Base-by-base conservation (phyloP, 768 basidiomycete genomes). In the Asterophora parasitica region DNA sequence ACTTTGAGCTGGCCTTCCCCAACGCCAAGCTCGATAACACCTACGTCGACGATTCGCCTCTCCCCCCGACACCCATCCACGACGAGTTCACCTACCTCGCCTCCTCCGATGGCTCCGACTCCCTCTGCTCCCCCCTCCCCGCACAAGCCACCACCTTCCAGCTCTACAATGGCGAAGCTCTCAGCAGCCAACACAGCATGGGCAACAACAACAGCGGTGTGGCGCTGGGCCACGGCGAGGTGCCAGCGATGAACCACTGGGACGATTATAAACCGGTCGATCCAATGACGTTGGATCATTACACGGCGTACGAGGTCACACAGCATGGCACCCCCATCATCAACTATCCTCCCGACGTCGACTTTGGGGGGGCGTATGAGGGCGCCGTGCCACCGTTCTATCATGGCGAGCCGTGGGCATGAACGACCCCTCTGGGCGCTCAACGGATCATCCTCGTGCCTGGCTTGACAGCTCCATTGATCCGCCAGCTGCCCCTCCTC, bases 91-190 rank as follows among this genome's bases (percentile, higher is more conserved):
- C 56, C 15, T 58, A 62, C 35, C 46, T 57, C 50, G 58, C 47
- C 43, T 57, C 57, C n/a, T 56, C 52, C 1, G 58, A 61, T 15
- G 57, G 52, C 49, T 60, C 60, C 4, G 62, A 65, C 36, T 54
- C 60, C 6, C 60, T 65, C 39, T 57, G 64, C 16, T 71, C 69
- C 9, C 67, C 71, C 13, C 53, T 69, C 5, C 44, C 60, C 4
- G 33, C 42, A 9, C 27, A 49, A 2, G 17, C 44, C 1, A 27
- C 55, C 3, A 27, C 57, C 3, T 58, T 53, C 39, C 54, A 50
- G 7, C 28, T 55, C 20, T 56, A 57, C 32, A 45, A 42, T 16
- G 3, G 52, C 13, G 56, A 58, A 23, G 3, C 23, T 23, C 23
- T 23, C 6, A 3, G 3, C 23, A 23, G 23, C 23, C 23, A 23